A percentile compares a stretch with the other conserved stretches of the same genome.
Conservation (phyloP, 805 yeast species). For the Saccharomycopsis malanga region DNA sequence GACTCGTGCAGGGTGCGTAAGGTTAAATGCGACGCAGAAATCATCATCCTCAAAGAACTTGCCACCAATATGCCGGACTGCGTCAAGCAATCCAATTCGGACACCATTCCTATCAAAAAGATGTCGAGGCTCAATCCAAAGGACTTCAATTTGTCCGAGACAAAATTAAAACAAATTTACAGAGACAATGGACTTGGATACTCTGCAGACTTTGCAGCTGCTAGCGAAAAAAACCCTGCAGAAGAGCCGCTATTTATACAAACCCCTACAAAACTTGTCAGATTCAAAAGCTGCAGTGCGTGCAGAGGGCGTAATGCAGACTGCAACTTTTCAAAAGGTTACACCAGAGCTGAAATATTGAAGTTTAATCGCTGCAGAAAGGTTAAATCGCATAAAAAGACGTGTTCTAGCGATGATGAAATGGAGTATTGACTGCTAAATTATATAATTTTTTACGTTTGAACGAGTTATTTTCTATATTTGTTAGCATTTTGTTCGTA, state of each 20-base stretch:
- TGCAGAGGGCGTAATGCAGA: constrained; percentile 39
- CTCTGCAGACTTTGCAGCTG: neutral
- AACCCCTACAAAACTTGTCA: constrained; percentile 33
- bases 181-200: constrained; percentile 1
- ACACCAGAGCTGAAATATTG: constrained; percentile 53
- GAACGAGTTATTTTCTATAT: too few relatives aligned
- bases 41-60: constrained; percentile 27
- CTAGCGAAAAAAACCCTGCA: neutral
- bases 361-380: constrained; percentile 32
- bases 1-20: constrained; percentile 63
- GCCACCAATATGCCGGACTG: constrained; percentile 7
- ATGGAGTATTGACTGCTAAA: too few relatives aligned
- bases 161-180: constrained; percentile 8
- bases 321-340: constrained; percentile 58
- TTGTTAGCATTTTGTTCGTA: too few relatives aligned
- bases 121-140: constrained; percentile 11
- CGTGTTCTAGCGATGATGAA: too few relatives aligned
- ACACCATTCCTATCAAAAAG: constrained; percentile 2
- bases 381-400: too few relatives aligned
- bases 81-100: neutral
- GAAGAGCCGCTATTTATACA: constrained; percentile 22
- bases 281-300: constrained; percentile 49
- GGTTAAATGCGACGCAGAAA: constrained; percentile 62
- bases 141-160: constrained; percentile 8
- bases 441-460: too few relatives aligned